A percentile compares a stretch with the other conserved stretches of the same genome.
These are phyloP conservation scores for Micromonas commoda DNA, from an alignment of 139 green algal species.

Conservation along the genomic window DNA sequence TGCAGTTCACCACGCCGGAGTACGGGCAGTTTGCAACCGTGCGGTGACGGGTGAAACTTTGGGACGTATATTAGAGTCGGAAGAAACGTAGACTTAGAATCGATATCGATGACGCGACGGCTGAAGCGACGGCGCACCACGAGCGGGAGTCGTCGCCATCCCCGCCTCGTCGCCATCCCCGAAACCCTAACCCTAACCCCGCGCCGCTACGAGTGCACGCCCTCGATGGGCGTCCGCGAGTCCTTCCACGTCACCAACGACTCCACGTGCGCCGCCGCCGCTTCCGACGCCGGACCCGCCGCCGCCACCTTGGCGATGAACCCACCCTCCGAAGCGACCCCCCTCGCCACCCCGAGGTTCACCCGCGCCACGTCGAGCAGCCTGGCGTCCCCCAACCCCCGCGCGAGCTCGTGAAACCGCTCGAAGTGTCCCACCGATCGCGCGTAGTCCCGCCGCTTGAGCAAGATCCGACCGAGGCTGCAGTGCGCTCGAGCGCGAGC, in stretches of 20 bases:
- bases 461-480: background rate
- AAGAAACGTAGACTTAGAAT: background rate
- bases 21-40: background rate
- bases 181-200: no score
- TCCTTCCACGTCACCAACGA: background rate
- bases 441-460: background rate
- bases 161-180: no score
- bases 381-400: slow-evolving; percentile 45
- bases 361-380: slow-evolving; percentile 58
- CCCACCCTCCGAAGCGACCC: slow-evolving; percentile 20
- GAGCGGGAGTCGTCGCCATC: background rate
- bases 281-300: background rate
- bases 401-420: slow-evolving; percentile 61
- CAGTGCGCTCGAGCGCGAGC: background rate
- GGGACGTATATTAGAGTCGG: background rate
- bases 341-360: slow-evolving; percentile 59
- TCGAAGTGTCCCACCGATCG: slow-evolving; percentile 56
- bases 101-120: no score
- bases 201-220: no score
- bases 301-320: slow-evolving; percentile 34
- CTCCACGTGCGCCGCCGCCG: background rate
- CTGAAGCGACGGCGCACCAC: no score
- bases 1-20: background rate
- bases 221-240: background rate
- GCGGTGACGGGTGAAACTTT: background rate